Evolutionary conservation across 352 stramenopile species (phyloP).

Genomic region (Globisporangium camurandrum): DNA sequence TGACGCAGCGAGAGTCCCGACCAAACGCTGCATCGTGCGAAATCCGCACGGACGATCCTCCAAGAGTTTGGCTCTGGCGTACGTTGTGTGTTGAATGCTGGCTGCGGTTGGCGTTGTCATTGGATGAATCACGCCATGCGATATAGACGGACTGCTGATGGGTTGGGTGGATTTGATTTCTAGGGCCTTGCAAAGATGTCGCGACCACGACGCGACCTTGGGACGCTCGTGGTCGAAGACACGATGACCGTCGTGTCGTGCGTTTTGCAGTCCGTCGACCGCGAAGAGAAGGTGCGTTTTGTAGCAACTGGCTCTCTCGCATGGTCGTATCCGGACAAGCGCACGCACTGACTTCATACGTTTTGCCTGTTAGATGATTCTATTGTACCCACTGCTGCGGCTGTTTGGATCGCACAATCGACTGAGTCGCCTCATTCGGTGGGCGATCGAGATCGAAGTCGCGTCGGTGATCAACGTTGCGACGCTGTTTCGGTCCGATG

Average conservation of each 20-base stretch:
- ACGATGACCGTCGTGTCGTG: slow-evolving; percentile 66
- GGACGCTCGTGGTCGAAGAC: slow-evolving; percentile 51
- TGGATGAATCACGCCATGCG: too few species aligned
- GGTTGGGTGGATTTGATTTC: too few species aligned
- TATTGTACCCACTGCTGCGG: slow-evolving; percentile 54
- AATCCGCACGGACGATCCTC: slow-evolving; percentile 37
- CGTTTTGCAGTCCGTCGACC: slow-evolving; percentile 61
- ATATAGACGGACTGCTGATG: too few species aligned
- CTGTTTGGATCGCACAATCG: slow-evolving; percentile 54
- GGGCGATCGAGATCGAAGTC: slow-evolving; percentile 74
- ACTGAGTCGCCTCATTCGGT: slow-evolving; percentile 54
- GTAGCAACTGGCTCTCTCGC: not conserved
- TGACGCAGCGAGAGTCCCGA: not conserved
- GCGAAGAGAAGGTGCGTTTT: slow-evolving; percentile 58
- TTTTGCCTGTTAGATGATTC: slow-evolving; percentile 25
- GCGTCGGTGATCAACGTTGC: slow-evolving; percentile 65
- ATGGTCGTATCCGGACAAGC: not conserved
- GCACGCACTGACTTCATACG: not conserved
- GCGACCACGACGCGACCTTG: slow-evolving; percentile 33
- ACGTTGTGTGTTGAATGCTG: too few species aligned
- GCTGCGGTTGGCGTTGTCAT: too few species aligned
- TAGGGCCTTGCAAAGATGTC: slow-evolving; percentile 14
- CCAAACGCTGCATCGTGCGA: slow-evolving; percentile 17
- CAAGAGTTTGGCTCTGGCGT: slow-evolving; percentile 25
- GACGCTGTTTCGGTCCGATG: slow-evolving; percentile 72